These are phyloP conservation scores for Cutaneotrichosporon mucoides DNA, from an alignment of 1,284 basidiomycete species.

Conservation along the genomic window DNA sequence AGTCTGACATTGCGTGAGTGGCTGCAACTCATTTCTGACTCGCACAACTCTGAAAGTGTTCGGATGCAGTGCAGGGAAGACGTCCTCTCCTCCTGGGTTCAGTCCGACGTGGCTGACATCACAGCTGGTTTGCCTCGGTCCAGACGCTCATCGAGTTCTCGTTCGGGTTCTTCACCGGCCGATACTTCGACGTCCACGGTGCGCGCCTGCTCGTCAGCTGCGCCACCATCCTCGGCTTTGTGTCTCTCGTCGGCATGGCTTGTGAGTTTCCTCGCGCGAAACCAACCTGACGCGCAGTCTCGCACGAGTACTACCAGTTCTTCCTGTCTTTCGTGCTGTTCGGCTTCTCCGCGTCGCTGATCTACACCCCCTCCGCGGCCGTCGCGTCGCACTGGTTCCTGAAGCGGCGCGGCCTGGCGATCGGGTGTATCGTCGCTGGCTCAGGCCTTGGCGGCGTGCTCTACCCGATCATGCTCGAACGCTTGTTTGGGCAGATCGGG, in stretches of 20 bases:
- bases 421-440: constrained; percentile 41
- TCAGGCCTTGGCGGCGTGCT: constrained; percentile 42
- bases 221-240: constrained; percentile 29
- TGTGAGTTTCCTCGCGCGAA: constrained; percentile 23
- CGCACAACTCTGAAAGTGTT: no score
- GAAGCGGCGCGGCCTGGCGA: constrained; percentile 33
- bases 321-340: constrained; percentile 39
- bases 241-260: constrained; percentile 35
- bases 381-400: constrained; percentile 46
- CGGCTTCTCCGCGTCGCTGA: constrained; percentile 34
- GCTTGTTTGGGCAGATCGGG: constrained; percentile 24
- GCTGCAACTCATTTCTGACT: no score
- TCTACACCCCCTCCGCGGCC: constrained; percentile 43
- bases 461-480: constrained; percentile 42
- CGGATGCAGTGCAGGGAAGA: no score
- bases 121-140: constrained; percentile 42
- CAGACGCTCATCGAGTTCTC: constrained; percentile 35
- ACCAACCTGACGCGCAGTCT: constrained; percentile 26
- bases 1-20: constrained; percentile 39
- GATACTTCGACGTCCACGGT: constrained; percentile 46
- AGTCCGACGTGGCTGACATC: neutral
- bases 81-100: no score
- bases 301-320: constrained; percentile 45
- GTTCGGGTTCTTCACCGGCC: constrained; percentile 34
- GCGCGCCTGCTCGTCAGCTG: constrained; percentile 26